phyloP scores from a whole-genome alignment of 2,329 filamentous ascomycete species.

The Penicillium vulpinum region DNA sequence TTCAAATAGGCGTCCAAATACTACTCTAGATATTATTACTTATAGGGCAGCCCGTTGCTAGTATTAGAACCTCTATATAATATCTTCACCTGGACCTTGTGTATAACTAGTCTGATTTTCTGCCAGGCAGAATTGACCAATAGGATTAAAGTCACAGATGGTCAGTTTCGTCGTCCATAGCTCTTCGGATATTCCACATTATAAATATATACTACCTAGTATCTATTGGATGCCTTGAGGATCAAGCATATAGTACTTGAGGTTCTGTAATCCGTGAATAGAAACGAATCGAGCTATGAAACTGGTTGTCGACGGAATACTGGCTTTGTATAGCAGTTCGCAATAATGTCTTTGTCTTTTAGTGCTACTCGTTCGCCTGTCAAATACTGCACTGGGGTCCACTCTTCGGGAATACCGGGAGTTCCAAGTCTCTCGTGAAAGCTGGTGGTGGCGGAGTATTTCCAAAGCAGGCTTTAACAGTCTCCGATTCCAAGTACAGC shows the following conservation, averaged over 20 bases:
- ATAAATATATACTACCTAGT: no score
- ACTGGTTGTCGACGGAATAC: neutral
- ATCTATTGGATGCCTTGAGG: neutral
- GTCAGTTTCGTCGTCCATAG: no score
- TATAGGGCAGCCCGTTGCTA: no score
- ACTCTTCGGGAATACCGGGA: neutral
- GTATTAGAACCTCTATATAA: no score
- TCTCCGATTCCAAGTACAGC: slow-evolving; percentile 53
- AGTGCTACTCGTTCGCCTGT: neutral
- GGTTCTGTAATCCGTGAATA: neutral
- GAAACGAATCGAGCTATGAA: neutral
- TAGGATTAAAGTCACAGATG: no score
- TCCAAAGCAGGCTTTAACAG: slow-evolving; percentile 44
- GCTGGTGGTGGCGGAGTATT: slow-evolving; percentile 55
- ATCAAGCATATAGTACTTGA: neutral
- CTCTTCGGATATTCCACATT: no score
- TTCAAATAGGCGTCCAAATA: no score
- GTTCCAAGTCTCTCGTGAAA: slow-evolving; percentile 31
- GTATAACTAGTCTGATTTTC: no score
- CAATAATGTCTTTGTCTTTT: neutral
- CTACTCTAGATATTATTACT: no score
- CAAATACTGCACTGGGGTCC: neutral
- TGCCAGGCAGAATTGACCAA: no score
- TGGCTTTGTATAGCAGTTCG: neutral
- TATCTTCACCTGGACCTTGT: no score